Conservation (phyloP, 2,329 filamentous ascomycete species). For the Sporothrix dimorphospora region DNA sequence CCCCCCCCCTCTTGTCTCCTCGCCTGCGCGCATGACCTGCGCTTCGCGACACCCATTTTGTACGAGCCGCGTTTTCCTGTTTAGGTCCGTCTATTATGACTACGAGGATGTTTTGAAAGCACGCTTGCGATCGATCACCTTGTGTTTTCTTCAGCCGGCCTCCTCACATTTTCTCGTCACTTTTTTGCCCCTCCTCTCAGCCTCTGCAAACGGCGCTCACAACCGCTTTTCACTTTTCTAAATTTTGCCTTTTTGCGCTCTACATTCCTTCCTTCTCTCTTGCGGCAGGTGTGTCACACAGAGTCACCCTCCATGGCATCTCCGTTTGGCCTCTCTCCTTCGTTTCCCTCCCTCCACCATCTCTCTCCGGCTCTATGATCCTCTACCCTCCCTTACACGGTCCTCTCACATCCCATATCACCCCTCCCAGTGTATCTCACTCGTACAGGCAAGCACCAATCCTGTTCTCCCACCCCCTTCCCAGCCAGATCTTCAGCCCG, state of each 20-base stretch:
- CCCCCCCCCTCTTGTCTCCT: neutral
- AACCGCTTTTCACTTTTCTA: neutral
- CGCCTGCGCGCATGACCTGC: constrained; percentile 11
- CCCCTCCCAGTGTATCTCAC: constrained; percentile 22
- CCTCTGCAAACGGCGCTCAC: neutral
- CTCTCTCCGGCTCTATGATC: neutral
- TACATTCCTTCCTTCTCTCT: neutral
- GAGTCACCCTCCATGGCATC: constrained; percentile 27
- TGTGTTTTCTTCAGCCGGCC: neutral
- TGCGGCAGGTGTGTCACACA: constrained; percentile 33
- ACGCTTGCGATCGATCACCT: neutral
- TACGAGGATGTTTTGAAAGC: neutral
- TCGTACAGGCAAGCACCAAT: constrained; percentile 29
- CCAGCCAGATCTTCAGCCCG: constrained; percentile 30
- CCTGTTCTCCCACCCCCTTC: constrained; percentile 24
- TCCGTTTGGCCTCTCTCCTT: constrained; percentile 28
- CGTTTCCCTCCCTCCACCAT: constrained; percentile 27
- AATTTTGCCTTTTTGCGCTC: neutral
- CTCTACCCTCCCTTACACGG: constrained; percentile 4
- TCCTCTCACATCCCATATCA: constrained; percentile 15
- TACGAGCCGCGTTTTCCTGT: constrained; percentile 11
- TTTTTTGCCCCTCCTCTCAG: constrained; percentile 4
- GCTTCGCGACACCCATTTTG: constrained; percentile 1
- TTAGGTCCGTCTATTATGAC: neutral
- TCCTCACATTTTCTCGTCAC: neutral